Conservation (phyloP, 768 basidiomycete species). For the Hygrophorus pudorinus region DNA sequence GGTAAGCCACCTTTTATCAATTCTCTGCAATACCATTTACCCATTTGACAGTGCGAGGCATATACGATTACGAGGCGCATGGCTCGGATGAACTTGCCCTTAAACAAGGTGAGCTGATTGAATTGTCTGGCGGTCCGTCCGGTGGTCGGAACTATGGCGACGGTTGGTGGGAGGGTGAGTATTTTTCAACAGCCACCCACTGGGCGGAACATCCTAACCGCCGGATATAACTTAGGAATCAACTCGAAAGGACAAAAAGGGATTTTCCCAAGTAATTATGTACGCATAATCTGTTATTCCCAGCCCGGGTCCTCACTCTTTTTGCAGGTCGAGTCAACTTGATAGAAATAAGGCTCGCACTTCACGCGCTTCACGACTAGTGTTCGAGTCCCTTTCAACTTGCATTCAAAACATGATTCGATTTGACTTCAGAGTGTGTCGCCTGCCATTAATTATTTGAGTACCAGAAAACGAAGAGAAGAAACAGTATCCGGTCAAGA, state of each 20-base stretch:
- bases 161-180: conserved; percentile 82
- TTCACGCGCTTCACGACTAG: no score
- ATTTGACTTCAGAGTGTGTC: no score
- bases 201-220: conserved; percentile 4
- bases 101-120: conserved; percentile 48
- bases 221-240: conserved; percentile 37
- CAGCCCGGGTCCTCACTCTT: conserved; percentile 13
- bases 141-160: conserved; percentile 63
- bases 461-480: no score
- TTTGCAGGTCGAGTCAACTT: conserved; percentile 7
- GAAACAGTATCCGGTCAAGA: no score
- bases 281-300: conserved; percentile 29
- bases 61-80: conserved; percentile 71
- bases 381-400: no score
- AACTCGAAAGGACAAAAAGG: conserved; percentile 54
- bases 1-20: conserved; percentile 32
- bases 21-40: not conserved
- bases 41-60: conserved; percentile 52
- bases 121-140: conserved; percentile 49
- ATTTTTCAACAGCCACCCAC: conserved; percentile 7
- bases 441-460: no score
- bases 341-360: no score
- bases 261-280: conserved; percentile 86
- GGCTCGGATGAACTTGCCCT: conserved; percentile 64
- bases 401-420: no score